Percentiles rank a stretch among this genome's conserved stretches.
phyloP scores from a whole-genome alignment of 176 grass and related monocot genomes.

The Saccharum spontaneum region DNA sequence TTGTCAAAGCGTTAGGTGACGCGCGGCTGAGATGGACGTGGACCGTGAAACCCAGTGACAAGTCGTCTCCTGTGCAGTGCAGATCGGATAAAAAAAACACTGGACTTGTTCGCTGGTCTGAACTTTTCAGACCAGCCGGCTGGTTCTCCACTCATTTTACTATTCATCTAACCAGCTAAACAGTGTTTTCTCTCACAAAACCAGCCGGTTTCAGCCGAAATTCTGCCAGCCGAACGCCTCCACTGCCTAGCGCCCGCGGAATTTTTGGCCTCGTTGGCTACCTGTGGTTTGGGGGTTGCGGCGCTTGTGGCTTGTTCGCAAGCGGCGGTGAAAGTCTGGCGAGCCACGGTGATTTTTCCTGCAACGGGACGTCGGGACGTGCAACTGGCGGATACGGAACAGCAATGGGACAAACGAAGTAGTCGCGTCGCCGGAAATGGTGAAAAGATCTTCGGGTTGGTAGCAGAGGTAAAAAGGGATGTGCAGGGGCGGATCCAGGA shows the following conservation, averaged over 20 bases:
- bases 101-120: no score
- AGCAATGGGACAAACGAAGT: not conserved
- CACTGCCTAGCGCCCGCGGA: not conserved
- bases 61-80: constrained; percentile 6
- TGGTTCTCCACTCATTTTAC: no score
- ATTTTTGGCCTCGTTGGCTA: not conserved
- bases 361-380: not conserved
- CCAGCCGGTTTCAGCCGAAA: no score
- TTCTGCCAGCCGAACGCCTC: no score
- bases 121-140: no score
- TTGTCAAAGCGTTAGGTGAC: constrained; percentile 27
- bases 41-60: constrained; percentile 4
- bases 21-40: not conserved
- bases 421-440: not conserved
- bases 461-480: not conserved
- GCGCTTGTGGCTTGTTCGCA: no score
- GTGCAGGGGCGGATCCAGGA: no score
- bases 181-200: no score
- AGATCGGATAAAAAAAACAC: not conserved
- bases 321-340: not conserved
- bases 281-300: not conserved
- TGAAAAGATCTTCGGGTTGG: constrained; percentile 4
- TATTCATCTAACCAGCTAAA: no score
- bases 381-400: not conserved
- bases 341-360: not conserved